These are phyloP conservation scores for Orbilia ellipsospora DNA, from an alignment of 2,329 filamentous ascomycete species.

Conservation along the genomic window DNA sequence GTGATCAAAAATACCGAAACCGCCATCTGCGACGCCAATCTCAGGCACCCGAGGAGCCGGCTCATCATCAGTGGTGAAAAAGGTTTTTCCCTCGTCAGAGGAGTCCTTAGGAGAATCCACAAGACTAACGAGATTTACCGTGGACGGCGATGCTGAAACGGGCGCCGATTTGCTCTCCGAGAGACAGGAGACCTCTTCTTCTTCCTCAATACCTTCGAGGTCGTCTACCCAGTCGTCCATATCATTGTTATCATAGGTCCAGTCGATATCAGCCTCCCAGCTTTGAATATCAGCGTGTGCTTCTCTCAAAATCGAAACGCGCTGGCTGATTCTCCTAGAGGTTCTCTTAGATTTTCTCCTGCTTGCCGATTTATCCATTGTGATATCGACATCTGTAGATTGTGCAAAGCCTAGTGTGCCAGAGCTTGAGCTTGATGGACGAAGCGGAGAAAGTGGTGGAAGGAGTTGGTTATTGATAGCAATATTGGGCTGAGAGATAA, in stretches of 20 bases:
- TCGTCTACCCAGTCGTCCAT: constrained; percentile 53
- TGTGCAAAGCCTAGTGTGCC: constrained; percentile 39
- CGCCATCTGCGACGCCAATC: constrained; percentile 53
- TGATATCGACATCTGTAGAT: background rate
- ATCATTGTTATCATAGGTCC: constrained; percentile 49
- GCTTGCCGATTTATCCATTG: background rate
- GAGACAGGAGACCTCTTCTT: constrained; percentile 20
- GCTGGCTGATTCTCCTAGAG: constrained; percentile 35
- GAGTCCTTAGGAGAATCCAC: constrained; percentile 9
- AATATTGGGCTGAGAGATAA: constrained; percentile 18
- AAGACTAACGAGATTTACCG: constrained; percentile 44
- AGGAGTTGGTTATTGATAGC: constrained; percentile 42
- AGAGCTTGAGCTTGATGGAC: constrained; percentile 49
- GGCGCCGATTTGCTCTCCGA: constrained; percentile 49
- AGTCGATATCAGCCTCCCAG: constrained; percentile 54
- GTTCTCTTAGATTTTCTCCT: constrained; percentile 37
- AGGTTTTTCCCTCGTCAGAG: constrained; percentile 35
- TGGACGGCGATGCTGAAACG: constrained; percentile 49
- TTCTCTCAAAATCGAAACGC: constrained; percentile 32
- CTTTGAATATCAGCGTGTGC: constrained; percentile 32
- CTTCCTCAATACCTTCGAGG: constrained; percentile 50
- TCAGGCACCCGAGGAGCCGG: constrained; percentile 3
- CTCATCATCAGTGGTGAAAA: constrained; percentile 33
- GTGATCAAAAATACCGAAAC: constrained; percentile 51
- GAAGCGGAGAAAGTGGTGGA: constrained; percentile 40